Base-by-base conservation (phyloP, 1,139 yeast species). In the Hanseniaspora gamundiae region DNA sequence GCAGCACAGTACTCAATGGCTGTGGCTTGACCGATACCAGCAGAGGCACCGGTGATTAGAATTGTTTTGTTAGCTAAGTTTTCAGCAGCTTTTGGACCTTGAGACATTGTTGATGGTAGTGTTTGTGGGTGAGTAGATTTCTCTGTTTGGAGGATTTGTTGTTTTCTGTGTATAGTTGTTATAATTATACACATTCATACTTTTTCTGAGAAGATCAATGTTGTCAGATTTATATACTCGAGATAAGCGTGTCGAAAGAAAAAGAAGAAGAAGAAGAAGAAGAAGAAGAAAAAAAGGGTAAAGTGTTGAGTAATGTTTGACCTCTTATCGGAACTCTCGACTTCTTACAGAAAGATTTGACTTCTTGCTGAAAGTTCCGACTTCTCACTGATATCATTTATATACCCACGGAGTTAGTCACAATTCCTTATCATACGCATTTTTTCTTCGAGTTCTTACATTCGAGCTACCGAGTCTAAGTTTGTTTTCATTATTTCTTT, bases 1-100 rank as follows among this genome's bases (percentile, higher is more conserved):
- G 87, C 84, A 24, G 66, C 71, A 40, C 84, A 81, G 51, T 82
- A 78, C 57, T 81, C 87, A 31, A 66, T 56, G 2, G 93, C 94
- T 11, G 87, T 80, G 21, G 91, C 87, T 55, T 73, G 72, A 27
- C 93, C 93, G 54, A 82, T 82, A 60, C 75, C 60, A 61, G 78
- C 58, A 55, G 70, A 66, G 6, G 71, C 71, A 50, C 71, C 71
- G 3, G 71, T 67, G 47, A 67, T 66, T 40, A 67, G 59, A 38
- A 65, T 56, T 2, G 66, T 65, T 49, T 67, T 67, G 29, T 77
- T 78, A 47, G 60, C 54, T 27, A 66, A 56, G 53, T 68, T 61
- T 51, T 61, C 61, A 24, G 63, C 58, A 17, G 70, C 68, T 45
- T 58, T 59, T 52, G 57, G 56, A 28, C 70, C 69, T 55, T 58